Base-by-base conservation (phyloP, 2,329 filamentous ascomycete genomes). In the Pseudocercospora fuligena region DNA sequence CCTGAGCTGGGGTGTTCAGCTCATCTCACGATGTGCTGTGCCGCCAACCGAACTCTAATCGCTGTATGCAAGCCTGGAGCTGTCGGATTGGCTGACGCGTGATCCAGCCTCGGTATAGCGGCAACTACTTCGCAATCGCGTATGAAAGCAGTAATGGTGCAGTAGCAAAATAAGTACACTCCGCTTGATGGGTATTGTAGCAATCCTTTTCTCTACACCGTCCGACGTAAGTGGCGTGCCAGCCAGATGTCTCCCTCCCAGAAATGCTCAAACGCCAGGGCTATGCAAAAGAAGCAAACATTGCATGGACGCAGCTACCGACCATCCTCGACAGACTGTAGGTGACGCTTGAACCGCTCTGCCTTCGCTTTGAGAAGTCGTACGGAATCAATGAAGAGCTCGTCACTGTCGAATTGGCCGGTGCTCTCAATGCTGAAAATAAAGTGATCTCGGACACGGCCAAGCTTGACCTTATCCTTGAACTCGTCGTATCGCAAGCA, bases 371-470 rank as follows among this genome's bases (percentile, higher is more conserved):
- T 97, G 69, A 99, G 82, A 73, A 93, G 84, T 81, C 90, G 91
- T 60, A 99, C 87, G 29, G 92, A 89, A 81, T 98, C 93, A 64
- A 99, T 81, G 83, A 99, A 98, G 70, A 99, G 85, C 80, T 93
- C 90, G 75, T 98, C 94, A 77, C 93, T 97, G 66, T 95, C 90
- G 84, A 93, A 97, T 82, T 99, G 95, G 5, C 95, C 96, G 0
- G 93, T 90, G 83, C 94, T 97, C 84, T 99, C 95, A 40, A 99
- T 86, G 63, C 89, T 91, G 85, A 95, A 99, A 80, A 99, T 98
- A 80, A 99, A 99, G 82, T 99, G 96, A 79, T 99, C 95, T 71
- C 93, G 86, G 74, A 93, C 84, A 63, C 96, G 87, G 51, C 95
- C 95, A 33, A 99, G 87, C 84, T 93, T 94, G 70, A 99, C 95